phyloP scores from a whole-genome alignment of 2,329 filamentous ascomycete genomes.

The Colletotrichum sojae region DNA sequence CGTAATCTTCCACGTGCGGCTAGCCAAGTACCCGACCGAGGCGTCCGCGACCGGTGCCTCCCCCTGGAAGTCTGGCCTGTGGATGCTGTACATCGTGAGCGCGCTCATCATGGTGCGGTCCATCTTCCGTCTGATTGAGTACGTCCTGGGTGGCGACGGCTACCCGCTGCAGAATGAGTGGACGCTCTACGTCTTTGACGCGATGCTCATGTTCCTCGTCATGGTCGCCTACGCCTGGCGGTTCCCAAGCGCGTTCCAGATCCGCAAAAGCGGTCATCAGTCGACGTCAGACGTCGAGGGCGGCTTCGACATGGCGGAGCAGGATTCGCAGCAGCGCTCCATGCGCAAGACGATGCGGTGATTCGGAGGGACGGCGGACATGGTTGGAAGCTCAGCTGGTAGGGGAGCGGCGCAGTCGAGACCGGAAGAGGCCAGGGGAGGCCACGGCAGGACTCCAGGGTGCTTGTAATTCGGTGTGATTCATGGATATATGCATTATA shows the following conservation, averaged over 20 bases:
- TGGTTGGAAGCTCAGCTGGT: not conserved
- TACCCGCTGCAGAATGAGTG: conserved; percentile 67
- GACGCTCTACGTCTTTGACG: conserved; percentile 73
- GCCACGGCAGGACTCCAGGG: not conserved
- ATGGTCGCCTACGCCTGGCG: conserved; percentile 56
- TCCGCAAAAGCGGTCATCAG: conserved; percentile 24
- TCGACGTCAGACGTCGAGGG: conserved; percentile 29
- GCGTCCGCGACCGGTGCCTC: conserved; percentile 41
- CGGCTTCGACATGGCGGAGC: conserved; percentile 27
- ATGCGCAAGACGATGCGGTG: conserved; percentile 33
- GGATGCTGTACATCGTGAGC: conserved; percentile 66
- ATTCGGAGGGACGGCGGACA: not conserved
- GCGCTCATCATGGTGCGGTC: conserved; percentile 66
- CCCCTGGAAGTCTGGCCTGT: conserved; percentile 54
- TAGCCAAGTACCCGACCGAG: conserved; percentile 42
- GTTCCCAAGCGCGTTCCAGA: conserved; percentile 38
- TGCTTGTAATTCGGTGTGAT: not conserved
- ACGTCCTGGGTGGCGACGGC: conserved; percentile 64
- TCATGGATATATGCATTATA: not conserved
- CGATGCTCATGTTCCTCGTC: conserved; percentile 66
- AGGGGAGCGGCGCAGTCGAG: not conserved
- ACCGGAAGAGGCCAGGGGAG: too few species aligned
- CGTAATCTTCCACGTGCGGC: conserved; percentile 62
- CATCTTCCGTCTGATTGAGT: conserved; percentile 71
- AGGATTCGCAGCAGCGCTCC: conserved; percentile 11